These are phyloP conservation scores for Abelmoschus esculentus DNA, from an alignment of 345 rosid species.

Conservation along the genomic window DNA sequence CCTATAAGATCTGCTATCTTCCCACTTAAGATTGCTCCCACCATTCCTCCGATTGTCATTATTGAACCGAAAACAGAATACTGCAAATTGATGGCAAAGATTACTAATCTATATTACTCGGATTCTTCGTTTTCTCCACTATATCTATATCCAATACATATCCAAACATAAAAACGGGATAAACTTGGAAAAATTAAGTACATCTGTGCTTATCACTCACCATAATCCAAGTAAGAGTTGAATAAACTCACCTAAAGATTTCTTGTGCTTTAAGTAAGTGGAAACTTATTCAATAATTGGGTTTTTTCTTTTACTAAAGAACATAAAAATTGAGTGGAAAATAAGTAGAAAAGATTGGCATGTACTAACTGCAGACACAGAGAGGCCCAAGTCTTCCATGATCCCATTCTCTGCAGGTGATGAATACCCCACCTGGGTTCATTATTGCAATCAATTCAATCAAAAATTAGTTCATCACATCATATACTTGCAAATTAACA, in stretches of 20 bases:
- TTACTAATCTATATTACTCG: neutral
- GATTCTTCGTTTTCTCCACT: no score
- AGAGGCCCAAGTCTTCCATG: slow-evolving; percentile 53
- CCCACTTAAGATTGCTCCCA: slow-evolving; percentile 15
- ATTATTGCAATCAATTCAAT: neutral
- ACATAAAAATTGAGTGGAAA: neutral
- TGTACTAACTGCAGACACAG: slow-evolving; percentile 40
- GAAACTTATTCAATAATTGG: neutral
- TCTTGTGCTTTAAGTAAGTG: slow-evolving; percentile 7
- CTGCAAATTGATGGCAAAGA: slow-evolving; percentile 8
- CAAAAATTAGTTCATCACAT: no score
- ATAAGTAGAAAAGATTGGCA: neutral
- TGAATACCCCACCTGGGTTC: slow-evolving; percentile 46
- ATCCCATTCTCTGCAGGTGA: slow-evolving; percentile 63
- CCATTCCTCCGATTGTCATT: slow-evolving; percentile 26
- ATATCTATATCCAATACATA: no score
- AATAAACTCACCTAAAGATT: neutral
- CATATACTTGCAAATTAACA: no score
- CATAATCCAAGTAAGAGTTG: no score
- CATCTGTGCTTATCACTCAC: no score
- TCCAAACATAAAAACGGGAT: no score
- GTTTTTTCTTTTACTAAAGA: neutral
- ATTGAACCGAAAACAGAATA: slow-evolving; percentile 29
- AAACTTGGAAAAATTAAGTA: no score
- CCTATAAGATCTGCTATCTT: slow-evolving; percentile 27